phyloP scores from a whole-genome alignment of 768 basidiomycete genomes.

The Rhodotorula taiwanensis region DNA sequence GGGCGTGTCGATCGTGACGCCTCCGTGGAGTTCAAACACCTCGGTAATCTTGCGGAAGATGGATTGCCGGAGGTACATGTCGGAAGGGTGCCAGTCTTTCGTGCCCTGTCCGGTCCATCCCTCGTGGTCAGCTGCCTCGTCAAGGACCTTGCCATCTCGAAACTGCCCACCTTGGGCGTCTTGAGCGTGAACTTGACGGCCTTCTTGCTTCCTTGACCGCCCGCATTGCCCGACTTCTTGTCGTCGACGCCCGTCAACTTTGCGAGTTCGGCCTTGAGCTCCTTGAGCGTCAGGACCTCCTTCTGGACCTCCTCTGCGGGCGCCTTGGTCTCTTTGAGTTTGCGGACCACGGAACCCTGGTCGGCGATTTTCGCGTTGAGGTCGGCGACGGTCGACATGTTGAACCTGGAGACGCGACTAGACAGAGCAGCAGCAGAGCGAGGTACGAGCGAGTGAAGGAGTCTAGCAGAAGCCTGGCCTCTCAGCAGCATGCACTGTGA shows the following conservation, averaged over 20 bases:
- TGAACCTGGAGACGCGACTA: too few relatives aligned
- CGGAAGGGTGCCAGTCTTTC: constrained; percentile 82
- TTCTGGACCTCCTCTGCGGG: not conserved
- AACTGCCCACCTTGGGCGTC: constrained; percentile 74
- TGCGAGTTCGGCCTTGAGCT: constrained; percentile 46
- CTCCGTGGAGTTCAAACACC: constrained; percentile 81
- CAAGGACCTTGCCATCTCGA: not conserved
- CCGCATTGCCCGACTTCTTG: constrained; percentile 49
- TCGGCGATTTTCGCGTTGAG: constrained; percentile 30
- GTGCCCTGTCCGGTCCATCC: constrained; percentile 78
- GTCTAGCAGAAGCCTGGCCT: not conserved
- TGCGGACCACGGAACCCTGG: constrained; percentile 28
- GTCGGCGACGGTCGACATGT: constrained; percentile 26
- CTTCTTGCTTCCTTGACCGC: constrained; percentile 28
- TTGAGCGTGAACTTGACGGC: constrained; percentile 62
- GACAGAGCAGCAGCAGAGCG: too few relatives aligned
- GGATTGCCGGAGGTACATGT: constrained; percentile 85
- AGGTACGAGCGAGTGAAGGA: too few relatives aligned
- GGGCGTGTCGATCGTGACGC: constrained; percentile 88
- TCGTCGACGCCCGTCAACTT: constrained; percentile 47
- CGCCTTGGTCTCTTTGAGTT: constrained; percentile 37
- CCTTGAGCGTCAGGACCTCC: constrained; percentile 23
- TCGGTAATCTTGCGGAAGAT: constrained; percentile 82
- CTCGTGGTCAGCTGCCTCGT: too few relatives aligned
- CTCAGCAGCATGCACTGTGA: not conserved